Percentiles rank a stretch among this genome's conserved stretches.
Conservation (phyloP, 352 stramenopile species). For the Vaucheria bursata region DNA sequence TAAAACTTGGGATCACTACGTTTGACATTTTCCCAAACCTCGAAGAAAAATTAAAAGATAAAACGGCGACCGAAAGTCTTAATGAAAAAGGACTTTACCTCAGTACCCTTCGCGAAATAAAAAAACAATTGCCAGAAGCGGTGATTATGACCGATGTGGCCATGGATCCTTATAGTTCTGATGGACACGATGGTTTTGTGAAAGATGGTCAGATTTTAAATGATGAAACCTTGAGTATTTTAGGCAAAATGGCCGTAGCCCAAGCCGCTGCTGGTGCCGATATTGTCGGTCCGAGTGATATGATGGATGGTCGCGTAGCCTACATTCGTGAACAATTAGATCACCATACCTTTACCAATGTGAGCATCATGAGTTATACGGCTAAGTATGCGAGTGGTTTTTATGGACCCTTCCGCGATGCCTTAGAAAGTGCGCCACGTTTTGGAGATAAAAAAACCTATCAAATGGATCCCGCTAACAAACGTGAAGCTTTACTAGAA, state of each 20-base stretch:
- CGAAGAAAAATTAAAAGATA: too few species aligned
- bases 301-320: conserved; percentile 94
- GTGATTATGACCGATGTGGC: not conserved
- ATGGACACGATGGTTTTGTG: conserved; percentile 3
- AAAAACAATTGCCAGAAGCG: not conserved
- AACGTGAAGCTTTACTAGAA: conserved; percentile 50
- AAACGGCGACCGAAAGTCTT: too few species aligned
- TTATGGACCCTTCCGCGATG: conserved; percentile 3
- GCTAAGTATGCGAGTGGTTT: conserved; percentile 1
- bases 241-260: not conserved
- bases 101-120: too few species aligned
- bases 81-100: too few species aligned
- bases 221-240: not conserved
- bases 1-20: too few species aligned
- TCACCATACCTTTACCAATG: not conserved
- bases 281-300: conserved; percentile 55
- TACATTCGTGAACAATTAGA: conserved; percentile 28
- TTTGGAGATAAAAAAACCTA: conserved; percentile 6
- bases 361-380: not conserved
- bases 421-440: not conserved
- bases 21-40: too few species aligned
- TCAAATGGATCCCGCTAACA: not conserved
- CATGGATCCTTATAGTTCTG: not conserved
- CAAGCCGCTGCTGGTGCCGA: not conserved
- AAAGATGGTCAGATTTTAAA: not conserved